Evolutionary conservation across 2,329 filamentous ascomycete species (phyloP), one percentile per base, ranked within the genome.

Genomic region (Beauveria brongniartii): DNA sequence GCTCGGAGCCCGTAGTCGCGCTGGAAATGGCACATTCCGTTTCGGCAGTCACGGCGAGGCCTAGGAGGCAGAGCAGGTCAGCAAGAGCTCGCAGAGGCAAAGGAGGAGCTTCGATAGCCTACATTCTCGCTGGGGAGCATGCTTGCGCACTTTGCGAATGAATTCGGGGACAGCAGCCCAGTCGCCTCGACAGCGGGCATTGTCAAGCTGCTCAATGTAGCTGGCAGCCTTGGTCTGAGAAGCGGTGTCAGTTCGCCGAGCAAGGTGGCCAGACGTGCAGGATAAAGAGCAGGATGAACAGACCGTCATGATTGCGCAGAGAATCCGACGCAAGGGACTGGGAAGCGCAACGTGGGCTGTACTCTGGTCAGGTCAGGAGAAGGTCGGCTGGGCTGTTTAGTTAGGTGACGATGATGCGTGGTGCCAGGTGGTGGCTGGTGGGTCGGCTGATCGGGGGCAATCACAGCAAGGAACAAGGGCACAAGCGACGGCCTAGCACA

Each of bases 101-200:
- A 24, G 24, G 9, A 20, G 16, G 6, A 7, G 14, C n/a, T 16
- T 2, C 1, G 8, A 5, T 10, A 65, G 71, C 84, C 68, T 87
- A 97, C 93, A 96, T 75, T 84, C 84, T 73, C 90, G 85, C 63
- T 90, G 84, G 46, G 92, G 88, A 68, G 92, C 90, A 82, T 99
- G 93, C 75, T 99, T 97, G 70, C 89, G 89, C 69, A 97, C 83
- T 76, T 99, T 99, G 72, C 93, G 86, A 69, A 94, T 87, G 65
- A 96, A 82, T 77, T 97, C 93, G 28, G 91, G 90, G 34, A 97
- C 83, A 34, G 90, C 85, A 66, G 86, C 81, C 94, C 94, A 99
- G 73, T 87, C 87, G 57, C 89, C 92, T 69, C 93, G 87, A 74
- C 91, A 96, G 70, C 94, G 89, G 66, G 91, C 92, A 67, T 87